These are phyloP conservation scores for Lentinula sp. DNA, from an alignment of 768 basidiomycete species.

Conservation along the genomic window DNA sequence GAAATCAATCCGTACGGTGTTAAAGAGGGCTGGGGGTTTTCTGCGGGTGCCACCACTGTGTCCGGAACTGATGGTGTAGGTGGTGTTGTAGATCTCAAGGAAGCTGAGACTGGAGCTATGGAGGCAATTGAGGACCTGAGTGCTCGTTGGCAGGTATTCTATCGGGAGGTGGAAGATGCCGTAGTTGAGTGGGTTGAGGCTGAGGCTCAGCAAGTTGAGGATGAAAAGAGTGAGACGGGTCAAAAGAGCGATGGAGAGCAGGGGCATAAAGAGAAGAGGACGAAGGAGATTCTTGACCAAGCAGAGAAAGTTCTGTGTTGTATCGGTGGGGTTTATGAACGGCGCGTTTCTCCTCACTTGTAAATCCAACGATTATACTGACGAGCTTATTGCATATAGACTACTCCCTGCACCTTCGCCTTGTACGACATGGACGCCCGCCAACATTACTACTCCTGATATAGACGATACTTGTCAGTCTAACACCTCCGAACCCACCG, in stretches of 20 bases:
- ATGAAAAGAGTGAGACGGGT: not conserved
- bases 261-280: conserved; percentile 19
- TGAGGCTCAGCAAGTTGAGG: conserved; percentile 29
- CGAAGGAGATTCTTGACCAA: conserved; percentile 50
- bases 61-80: conserved; percentile 10
- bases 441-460: not conserved
- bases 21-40: conserved; percentile 5
- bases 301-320: conserved; percentile 70
- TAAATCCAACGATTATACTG: not conserved
- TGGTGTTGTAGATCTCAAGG: conserved; percentile 31
- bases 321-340: conserved; percentile 66
- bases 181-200: conserved; percentile 59
- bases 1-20: conserved; percentile 12
- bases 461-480: not conserved
- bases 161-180: conserved; percentile 25
- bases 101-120: conserved; percentile 36
- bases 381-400: not conserved
- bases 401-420: conserved; percentile 41
- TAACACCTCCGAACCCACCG: not conserved
- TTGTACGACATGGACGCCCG: not conserved
- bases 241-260: conserved; percentile 20
- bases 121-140: conserved; percentile 41
- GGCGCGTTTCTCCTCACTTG: conserved; percentile 34
- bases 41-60: not conserved
- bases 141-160: conserved; percentile 62